These are phyloP conservation scores for Tolypocladium ovalisporum DNA, from an alignment of 2,329 filamentous ascomycete genomes.

Conservation along the genomic window DNA sequence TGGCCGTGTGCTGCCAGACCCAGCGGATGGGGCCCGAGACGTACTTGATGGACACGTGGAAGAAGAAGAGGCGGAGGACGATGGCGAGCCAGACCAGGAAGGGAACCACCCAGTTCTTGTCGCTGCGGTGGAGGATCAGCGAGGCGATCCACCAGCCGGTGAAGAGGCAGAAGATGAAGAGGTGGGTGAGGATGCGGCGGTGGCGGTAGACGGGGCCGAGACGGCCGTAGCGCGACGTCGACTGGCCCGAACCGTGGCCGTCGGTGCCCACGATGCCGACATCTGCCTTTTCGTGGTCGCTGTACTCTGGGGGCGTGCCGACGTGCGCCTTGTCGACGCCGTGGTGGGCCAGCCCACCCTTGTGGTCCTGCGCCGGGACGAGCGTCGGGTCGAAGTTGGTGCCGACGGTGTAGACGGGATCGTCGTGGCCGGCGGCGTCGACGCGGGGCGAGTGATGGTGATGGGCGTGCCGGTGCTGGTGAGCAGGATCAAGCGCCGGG, in stretches of 20 bases:
- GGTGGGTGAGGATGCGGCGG: constrained; percentile 34
- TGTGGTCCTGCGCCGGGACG: constrained; percentile 17
- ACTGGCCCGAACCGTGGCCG: constrained; percentile 11
- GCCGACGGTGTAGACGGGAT: constrained; percentile 36
- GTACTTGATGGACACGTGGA: constrained; percentile 58
- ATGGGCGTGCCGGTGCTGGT: constrained; percentile 34
- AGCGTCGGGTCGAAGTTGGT: constrained; percentile 22
- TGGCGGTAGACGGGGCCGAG: constrained; percentile 29
- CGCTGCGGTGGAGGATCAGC: constrained; percentile 58
- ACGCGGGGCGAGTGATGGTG: constrained; percentile 27
- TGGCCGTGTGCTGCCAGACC: constrained; percentile 56
- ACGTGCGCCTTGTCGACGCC: constrained; percentile 13
- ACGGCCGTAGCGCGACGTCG: constrained; percentile 6
- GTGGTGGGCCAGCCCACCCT: constrained; percentile 14
- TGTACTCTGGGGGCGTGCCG: constrained; percentile 23
- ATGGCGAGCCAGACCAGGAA: constrained; percentile 73
- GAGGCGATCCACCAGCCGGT: constrained; percentile 67
- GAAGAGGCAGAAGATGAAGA: constrained; percentile 31
- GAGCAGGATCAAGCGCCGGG: constrained; percentile 22
- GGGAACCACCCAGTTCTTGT: constrained; percentile 72
- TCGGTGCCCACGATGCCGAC: constrained; percentile 18
- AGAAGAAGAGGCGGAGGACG: constrained; percentile 61
- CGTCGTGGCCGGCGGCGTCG: constrained; percentile 20
- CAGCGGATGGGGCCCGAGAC: constrained; percentile 56
- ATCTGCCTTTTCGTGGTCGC: constrained; percentile 27